Evolutionary conservation across 208 protist species (phyloP).

Genomic region (Wallacemonas sp.): DNA sequence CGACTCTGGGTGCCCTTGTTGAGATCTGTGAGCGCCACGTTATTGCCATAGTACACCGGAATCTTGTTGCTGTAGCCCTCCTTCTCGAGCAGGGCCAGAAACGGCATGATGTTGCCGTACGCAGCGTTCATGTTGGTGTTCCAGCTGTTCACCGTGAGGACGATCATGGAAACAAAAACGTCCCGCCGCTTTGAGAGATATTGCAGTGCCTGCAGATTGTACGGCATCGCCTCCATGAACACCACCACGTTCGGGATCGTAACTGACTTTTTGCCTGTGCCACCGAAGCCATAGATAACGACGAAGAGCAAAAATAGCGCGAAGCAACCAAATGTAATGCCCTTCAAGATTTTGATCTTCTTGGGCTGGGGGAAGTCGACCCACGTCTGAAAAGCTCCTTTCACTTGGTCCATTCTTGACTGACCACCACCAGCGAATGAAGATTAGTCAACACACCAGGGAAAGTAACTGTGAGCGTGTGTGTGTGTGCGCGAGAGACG

Average conservation of each 20-base stretch:
- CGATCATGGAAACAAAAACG: constrained; percentile 51
- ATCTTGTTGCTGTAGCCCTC: constrained; percentile 38
- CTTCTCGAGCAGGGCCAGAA: constrained; percentile 33
- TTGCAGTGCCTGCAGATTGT: constrained; percentile 51
- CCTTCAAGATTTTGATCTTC: constrained; percentile 61
- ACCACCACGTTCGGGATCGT: constrained; percentile 32
- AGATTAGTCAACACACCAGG: too few species aligned
- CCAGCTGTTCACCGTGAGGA: constrained; percentile 49
- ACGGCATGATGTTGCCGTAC: constrained; percentile 17
- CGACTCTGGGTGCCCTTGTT: not conserved
- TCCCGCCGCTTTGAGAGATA: constrained; percentile 69
- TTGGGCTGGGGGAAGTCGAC: constrained; percentile 51
- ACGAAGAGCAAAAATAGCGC: constrained; percentile 63
- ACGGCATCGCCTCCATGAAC: constrained; percentile 69
- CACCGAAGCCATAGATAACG: constrained; percentile 73
- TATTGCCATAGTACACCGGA: constrained; percentile 52
- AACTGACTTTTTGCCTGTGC: constrained; percentile 35
- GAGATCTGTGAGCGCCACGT: constrained; percentile 20
- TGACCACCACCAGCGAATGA: too few species aligned
- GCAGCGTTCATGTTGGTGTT: constrained; percentile 28
- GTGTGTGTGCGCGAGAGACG: not conserved
- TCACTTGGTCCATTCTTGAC: constrained; percentile 39
- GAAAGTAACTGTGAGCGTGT: not conserved
- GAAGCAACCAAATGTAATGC: constrained; percentile 54
- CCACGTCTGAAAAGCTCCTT: constrained; percentile 40